Base-by-base conservation (phyloP, 2,329 filamentous ascomycete genomes). In the Ceratocystis eucalypticola region DNA sequence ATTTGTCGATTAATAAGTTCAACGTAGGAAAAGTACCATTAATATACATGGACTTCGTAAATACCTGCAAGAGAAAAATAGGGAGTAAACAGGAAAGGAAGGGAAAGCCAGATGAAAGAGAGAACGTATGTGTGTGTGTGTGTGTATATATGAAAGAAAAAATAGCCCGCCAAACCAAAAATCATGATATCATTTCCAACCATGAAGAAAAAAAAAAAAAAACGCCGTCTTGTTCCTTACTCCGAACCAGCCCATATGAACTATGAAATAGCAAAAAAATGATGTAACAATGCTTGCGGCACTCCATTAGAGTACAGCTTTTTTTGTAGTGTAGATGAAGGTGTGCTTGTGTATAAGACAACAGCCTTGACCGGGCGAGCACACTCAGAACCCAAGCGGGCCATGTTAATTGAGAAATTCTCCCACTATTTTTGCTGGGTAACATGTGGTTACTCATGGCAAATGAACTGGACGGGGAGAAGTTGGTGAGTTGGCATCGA, bases 371-470 rank as follows among this genome's bases (percentile, higher is more conserved):
- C 20, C 1, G 25, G 22, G 20, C 25, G 20, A 25, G 22, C 48
- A 53, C 20, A 53, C 48, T 15, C 25, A 20, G 25, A 22, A 37
- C 28, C 55, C 33, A 17, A 59, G 12, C 20, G 15, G 22, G 5
- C 0, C 15, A 59, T 17, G 5, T 4, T 7, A 37, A 5, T 20
- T n/a, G 5, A 8, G 17, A 6, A n/a, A 30, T 30, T 30, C 55
- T 59, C 12, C 17, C 55, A 1, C 28, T 59, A 17, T n/a, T 10
- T 15, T 30, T 30, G n/a, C n/a, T 25, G 15, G 15, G 12, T 30
- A n/a, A 30, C 28, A 37, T 59, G 17, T 37, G 61, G 67, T 70
- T 25, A 59, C n/a, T 57, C 30, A 59, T 10, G 53, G 63, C 15
- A 65, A 12, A 20, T 59, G 37, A 6, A 57, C 64, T n/a, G 53